Percentiles rank a stretch among this genome's conserved stretches.
Conservation (phyloP, 2,329 filamentous ascomycete species). For the Meredithiella fracta region DNA sequence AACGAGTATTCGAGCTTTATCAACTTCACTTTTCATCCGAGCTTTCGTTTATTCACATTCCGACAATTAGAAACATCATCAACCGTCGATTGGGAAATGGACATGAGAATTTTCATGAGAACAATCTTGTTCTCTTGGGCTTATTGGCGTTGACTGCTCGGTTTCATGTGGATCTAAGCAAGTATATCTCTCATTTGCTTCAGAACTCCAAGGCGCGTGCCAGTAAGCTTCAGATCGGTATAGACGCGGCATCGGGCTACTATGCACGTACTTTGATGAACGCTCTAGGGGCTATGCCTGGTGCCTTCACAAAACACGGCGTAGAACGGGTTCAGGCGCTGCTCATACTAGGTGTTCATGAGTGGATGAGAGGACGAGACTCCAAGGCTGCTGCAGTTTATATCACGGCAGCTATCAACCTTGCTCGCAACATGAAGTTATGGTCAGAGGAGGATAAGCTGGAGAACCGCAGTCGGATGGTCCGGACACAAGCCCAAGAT, state of each 20-base stretch:
- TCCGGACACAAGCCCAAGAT: not conserved
- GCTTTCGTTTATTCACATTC: conserved; percentile 53
- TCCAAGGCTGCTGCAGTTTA: conserved; percentile 27
- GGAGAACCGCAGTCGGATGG: not conserved
- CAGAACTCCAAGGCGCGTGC: conserved; percentile 21
- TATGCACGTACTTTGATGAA: conserved; percentile 43
- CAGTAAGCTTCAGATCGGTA: conserved; percentile 19
- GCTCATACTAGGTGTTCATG: conserved; percentile 55
- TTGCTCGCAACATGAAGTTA: conserved; percentile 42
- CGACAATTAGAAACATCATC: conserved; percentile 33
- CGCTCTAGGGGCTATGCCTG: conserved; percentile 32
- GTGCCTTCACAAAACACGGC: conserved; percentile 33
- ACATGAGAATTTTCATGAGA: conserved; percentile 27
- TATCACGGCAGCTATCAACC: conserved; percentile 45
- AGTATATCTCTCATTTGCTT: conserved; percentile 30
- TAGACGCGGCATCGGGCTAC: conserved; percentile 39
- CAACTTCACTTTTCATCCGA: conserved; percentile 56
- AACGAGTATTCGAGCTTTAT: conserved; percentile 52
- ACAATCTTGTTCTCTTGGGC: conserved; percentile 45
- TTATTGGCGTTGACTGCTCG: conserved; percentile 53
- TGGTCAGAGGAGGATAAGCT: conserved; percentile 6
- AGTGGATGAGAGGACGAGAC: conserved; percentile 57
- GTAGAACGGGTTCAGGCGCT: conserved; percentile 50
- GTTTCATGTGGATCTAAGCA: conserved; percentile 45
- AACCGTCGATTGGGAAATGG: conserved; percentile 15